These are phyloP conservation scores for Globisporangium cystogenes DNA, from an alignment of 352 stramenopile genomes.

Conservation along the genomic window DNA sequence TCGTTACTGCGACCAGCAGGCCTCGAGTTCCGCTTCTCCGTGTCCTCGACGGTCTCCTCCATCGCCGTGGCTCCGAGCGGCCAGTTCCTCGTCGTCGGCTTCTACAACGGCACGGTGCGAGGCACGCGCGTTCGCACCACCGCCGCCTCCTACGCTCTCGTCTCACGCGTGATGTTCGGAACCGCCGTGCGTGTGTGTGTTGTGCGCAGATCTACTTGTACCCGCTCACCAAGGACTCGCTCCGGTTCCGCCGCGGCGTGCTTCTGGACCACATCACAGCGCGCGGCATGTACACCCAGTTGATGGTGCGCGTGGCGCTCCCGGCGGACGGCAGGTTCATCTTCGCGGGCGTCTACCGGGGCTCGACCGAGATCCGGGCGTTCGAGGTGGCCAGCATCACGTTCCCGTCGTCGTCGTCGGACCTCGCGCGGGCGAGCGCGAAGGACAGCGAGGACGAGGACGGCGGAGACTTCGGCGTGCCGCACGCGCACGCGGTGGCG, in stretches of 20 bases:
- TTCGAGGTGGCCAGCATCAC: constrained; percentile 80
- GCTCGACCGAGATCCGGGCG: constrained; percentile 81
- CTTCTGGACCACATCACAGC: constrained; percentile 78
- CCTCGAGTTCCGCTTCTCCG: constrained; percentile 55
- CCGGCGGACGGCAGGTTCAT: constrained; percentile 80
- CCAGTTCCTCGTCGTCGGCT: constrained; percentile 73
- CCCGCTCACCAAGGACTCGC: constrained; percentile 50
- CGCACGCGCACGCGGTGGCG: constrained; percentile 41
- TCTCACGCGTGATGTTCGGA: background rate
- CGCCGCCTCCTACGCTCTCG: no score
- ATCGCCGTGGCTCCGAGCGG: constrained; percentile 65
- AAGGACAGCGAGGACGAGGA: constrained; percentile 17
- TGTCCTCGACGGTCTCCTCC: constrained; percentile 69
- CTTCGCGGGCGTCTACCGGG: constrained; percentile 80
- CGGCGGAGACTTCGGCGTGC: constrained; percentile 15
- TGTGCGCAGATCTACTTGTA: constrained; percentile 53
- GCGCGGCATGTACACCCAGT: constrained; percentile 77
- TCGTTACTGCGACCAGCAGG: constrained; percentile 24
- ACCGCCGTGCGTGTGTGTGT: no score
- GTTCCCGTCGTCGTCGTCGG: constrained; percentile 30
- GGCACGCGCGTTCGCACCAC: no score
- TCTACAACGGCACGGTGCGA: constrained; percentile 67
- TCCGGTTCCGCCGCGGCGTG: constrained; percentile 64
- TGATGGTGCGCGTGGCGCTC: constrained; percentile 73
- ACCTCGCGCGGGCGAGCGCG: background rate